These are phyloP conservation scores for Lathyrus oleraceus DNA, from an alignment of 306 rosid genomes.

Conservation along the genomic window DNA sequence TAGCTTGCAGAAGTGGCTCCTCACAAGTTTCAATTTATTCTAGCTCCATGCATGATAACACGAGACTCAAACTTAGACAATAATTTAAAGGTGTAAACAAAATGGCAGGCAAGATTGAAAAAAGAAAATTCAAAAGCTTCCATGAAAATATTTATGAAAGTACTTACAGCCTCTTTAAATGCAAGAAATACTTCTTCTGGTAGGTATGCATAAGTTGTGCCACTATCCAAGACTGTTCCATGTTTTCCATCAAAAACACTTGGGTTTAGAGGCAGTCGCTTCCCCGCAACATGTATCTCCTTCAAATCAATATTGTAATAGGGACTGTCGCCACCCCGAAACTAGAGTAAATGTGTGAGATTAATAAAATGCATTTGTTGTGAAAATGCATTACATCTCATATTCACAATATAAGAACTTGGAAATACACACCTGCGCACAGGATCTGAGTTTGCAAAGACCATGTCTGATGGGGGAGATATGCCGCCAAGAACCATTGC, in stretches of 20 bases:
- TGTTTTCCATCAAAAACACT: slow-evolving; percentile 73
- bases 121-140: slow-evolving; percentile 15
- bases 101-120: slow-evolving; percentile 22
- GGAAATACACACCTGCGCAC: slow-evolving; percentile 72
- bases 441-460: slow-evolving; percentile 71
- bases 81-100: not conserved
- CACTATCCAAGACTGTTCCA: slow-evolving; percentile 94
- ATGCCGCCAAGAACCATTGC: slow-evolving; percentile 97
- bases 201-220: slow-evolving; percentile 95
- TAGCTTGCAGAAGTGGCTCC: not conserved
- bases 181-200: slow-evolving; percentile 77
- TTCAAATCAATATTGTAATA: slow-evolving; percentile 96
- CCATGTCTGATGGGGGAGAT: slow-evolving; percentile 79
- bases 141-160: slow-evolving; percentile 7
- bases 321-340: slow-evolving; percentile 99
- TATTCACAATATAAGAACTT: slow-evolving; percentile 35
- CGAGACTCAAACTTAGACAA: slow-evolving; percentile 23
- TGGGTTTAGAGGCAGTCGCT: slow-evolving; percentile 60
- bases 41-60: not conserved
- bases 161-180: slow-evolving; percentile 88
- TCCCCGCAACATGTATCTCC: slow-evolving; percentile 96
- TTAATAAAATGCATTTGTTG: slow-evolving; percentile 70
- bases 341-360: slow-evolving; percentile 98
- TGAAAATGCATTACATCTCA: slow-evolving; percentile 54
- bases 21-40: not conserved